phyloP scores from a whole-genome alignment of 1,284 basidiomycete genomes.

The Rhizopogon parksii region DNA sequence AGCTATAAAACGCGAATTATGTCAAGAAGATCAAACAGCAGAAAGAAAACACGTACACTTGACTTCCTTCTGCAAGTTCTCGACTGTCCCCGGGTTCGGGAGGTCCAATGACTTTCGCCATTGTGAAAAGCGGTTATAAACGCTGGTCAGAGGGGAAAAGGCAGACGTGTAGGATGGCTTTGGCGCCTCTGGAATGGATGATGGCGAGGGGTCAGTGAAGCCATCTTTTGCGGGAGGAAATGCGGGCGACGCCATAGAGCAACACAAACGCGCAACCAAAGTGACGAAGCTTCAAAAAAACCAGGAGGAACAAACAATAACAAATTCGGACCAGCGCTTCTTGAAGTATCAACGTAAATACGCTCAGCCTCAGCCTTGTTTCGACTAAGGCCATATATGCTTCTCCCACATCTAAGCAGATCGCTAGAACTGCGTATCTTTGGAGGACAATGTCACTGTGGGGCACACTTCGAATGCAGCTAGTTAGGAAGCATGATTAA shows the following conservation, averaged over 20 bases:
- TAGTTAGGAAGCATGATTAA: too few species aligned
- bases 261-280: slow-evolving; percentile 15
- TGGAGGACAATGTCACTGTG: too few species aligned
- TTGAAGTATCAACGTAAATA: background rate
- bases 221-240: slow-evolving; percentile 32
- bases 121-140: slow-evolving; percentile 66
- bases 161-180: slow-evolving; percentile 26
- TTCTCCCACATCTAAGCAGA: too few species aligned
- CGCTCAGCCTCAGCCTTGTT: too few species aligned
- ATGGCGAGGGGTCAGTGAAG: slow-evolving; percentile 26
- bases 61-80: slow-evolving; percentile 87
- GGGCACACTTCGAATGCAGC: too few species aligned
- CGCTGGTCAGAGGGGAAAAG: slow-evolving; percentile 54
- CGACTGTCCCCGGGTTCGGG: slow-evolving; percentile 83
- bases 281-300: slow-evolving; percentile 31
- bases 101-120: slow-evolving; percentile 79
- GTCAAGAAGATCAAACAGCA: slow-evolving; percentile 11
- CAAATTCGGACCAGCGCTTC: slow-evolving; percentile 10
- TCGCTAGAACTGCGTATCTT: too few species aligned
- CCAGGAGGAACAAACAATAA: slow-evolving; percentile 25
- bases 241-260: slow-evolving; percentile 38
- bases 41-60: slow-evolving; percentile 51
- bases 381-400: too few species aligned
- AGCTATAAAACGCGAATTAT: slow-evolving; percentile 37
- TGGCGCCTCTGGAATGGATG: slow-evolving; percentile 17